These are phyloP conservation scores for Biscutella laevigata DNA, from an alignment of 441 rosid species.

Conservation along the genomic window DNA sequence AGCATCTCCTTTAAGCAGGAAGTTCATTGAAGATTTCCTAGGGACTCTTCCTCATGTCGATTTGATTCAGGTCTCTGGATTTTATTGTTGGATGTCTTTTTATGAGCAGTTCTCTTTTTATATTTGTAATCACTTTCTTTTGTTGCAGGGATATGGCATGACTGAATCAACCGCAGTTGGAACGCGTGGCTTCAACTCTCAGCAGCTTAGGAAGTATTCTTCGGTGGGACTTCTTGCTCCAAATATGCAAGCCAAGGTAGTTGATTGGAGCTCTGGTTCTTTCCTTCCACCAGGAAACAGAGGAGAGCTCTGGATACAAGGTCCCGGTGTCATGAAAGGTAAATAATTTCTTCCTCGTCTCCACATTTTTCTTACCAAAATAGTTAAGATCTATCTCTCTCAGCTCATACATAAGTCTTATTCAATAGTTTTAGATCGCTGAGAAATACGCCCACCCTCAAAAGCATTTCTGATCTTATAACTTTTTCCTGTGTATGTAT, in stretches of 20 bases:
- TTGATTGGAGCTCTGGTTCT: constrained; percentile 53
- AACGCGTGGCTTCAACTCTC: constrained; percentile 62
- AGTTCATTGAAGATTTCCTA: constrained; percentile 49
- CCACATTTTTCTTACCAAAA: background rate
- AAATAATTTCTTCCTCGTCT: background rate
- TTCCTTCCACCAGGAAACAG: constrained; percentile 53
- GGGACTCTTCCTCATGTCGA: constrained; percentile 53
- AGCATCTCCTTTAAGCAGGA: constrained; percentile 57
- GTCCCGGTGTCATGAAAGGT: constrained; percentile 82
- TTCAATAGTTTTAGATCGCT: background rate
- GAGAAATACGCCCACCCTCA: background rate
- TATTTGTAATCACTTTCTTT: background rate
- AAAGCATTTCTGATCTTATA: background rate
- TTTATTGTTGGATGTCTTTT: background rate
- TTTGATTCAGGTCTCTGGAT: constrained; percentile 59
- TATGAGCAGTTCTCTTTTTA: background rate
- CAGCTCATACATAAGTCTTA: background rate
- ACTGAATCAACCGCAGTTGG: constrained; percentile 83
- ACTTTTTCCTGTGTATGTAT: background rate
- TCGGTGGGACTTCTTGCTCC: constrained; percentile 81
- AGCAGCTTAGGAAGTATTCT: constrained; percentile 33
- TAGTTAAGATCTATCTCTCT: background rate
- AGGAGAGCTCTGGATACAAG: constrained; percentile 82
- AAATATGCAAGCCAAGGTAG: constrained; percentile 69
- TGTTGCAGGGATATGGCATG: constrained; percentile 77